Conservation (phyloP, 2,329 filamentous ascomycete species). For the Xylaria sp. region DNA sequence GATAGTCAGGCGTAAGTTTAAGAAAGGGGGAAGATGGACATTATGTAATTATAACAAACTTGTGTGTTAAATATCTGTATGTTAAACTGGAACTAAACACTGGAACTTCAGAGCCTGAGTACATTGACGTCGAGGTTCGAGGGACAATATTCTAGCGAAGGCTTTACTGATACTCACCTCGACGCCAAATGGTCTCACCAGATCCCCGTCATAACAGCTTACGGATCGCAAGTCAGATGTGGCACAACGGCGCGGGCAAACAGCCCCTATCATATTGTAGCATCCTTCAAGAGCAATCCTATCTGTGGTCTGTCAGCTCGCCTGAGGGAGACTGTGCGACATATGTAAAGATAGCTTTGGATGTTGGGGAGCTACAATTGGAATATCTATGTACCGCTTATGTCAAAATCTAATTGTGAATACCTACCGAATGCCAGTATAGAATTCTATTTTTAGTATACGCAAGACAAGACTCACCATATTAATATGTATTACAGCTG, state of each 20-base stretch:
- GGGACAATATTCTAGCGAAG: not conserved
- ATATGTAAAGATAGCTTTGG: not conserved
- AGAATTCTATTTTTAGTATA: not conserved
- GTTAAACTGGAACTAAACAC: too few species aligned
- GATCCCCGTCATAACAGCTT: not conserved
- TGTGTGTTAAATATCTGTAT: not conserved
- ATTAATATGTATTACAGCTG: too few species aligned
- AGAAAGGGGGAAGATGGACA: not conserved
- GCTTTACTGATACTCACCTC: not conserved
- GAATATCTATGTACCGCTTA: too few species aligned
- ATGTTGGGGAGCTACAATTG: not conserved
- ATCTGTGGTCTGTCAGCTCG: not conserved
- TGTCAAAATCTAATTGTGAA: not conserved
- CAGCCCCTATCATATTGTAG: not conserved
- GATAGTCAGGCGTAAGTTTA: not conserved
- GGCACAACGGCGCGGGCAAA: not conserved
- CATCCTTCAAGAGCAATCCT: not conserved
- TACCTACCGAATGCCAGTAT: not conserved
- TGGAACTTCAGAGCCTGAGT: not conserved
- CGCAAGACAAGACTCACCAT: not conserved
- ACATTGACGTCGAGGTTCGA: not conserved
- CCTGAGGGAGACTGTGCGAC: not conserved
- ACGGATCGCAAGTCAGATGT: not conserved
- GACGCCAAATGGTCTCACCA: not conserved
- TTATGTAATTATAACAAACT: not conserved